Evolutionary conservation across 1,139 yeast species (phyloP), one percentile per base, ranked within the genome.

Genomic region (Scheffersomyces lignicola): DNA sequence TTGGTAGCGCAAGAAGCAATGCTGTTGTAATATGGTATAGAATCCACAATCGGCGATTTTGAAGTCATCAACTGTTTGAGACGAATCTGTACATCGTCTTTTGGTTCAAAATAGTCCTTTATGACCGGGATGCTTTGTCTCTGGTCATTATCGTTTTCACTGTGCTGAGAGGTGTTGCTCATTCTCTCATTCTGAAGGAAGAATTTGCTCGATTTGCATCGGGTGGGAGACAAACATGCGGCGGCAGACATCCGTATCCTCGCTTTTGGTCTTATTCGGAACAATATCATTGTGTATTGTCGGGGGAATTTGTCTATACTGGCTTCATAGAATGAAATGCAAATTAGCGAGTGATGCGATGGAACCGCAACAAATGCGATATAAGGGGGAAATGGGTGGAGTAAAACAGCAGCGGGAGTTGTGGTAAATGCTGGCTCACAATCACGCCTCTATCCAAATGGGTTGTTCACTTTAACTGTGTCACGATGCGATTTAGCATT

Each of bases 261-360:
- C 17, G 34, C 43, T 22, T 29, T 37, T 9, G 34, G 39, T 26
- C 37, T 36, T 22, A 40, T 38, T 41, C 29, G 11, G 5, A 7
- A 12, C 7, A 31, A 11, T 18, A 31, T 22, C 28, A 24, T 24
- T 7, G 14, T 24, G n/a, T n/a, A n/a, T n/a, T n/a, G n/a, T n/a
- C n/a, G n/a, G n/a, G n/a, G n/a, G n/a, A n/a, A n/a, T n/a, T n/a
- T n/a, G n/a, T n/a, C n/a, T n/a, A n/a, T n/a, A n/a, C n/a, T n/a
- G n/a, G n/a, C n/a, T n/a, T n/a, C n/a, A n/a, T n/a, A n/a, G n/a
- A n/a, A n/a, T n/a, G n/a, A n/a, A n/a, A n/a, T n/a, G n/a, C n/a
- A n/a, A n/a, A n/a, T n/a, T n/a, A n/a, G n/a, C n/a, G n/a, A n/a
- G n/a, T n/a, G n/a, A n/a, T n/a, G n/a, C n/a, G n/a, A n/a, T n/a